Base-by-base conservation (phyloP, 352 stramenopile genomes). In the Phytophthora hibernalis region DNA sequence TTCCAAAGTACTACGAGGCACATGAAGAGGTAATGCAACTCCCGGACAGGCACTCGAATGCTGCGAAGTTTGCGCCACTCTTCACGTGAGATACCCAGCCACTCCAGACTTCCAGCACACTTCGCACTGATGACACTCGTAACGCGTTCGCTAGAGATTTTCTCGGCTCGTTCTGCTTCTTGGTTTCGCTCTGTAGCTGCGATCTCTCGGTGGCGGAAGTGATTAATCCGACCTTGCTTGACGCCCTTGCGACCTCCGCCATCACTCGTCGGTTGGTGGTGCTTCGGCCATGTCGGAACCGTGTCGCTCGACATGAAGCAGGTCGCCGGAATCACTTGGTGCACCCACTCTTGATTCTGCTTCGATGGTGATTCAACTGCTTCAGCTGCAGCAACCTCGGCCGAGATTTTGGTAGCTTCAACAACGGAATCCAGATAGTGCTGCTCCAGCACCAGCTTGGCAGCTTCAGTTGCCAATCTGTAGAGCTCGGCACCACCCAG, bases 21-120 rank as follows among this genome's bases (percentile, higher is more conserved):
- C 79, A 94, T 90, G 68, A 92, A 84, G 4, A 94, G 70, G 45
- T 83, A 90, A 49, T 94, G 86, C 13, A 94, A 70, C 72, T 92
- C 86, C 52, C 80, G 81, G 9, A 88, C 70, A 5, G 83, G 83
- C 0, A 90, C 76, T 8, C 83, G 85, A 30, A 92, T 89, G 37
- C 69, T 71, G 10, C 82, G 80, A 37, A 94, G 64, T 53, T 89
- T 80, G 28, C 82, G 64, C 62, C 83, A 87, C 45, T 94, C 83
- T 28, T 90, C 83, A 12, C 76, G 77, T 21, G 86, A 86, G 51
- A 94, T 89, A 1, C 73, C 74, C 31, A 92, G 61, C 79, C 82
- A 89, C 4, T 91, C 83, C 53, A 91, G 70, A 48, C 77, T 76
- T 22, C 65, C 68, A 1, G 56, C 55, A 18, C 74, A 68, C 10